Percentiles rank a stretch among this genome's conserved stretches.
phyloP scores from a whole-genome alignment of 2,329 filamentous ascomycete species.

The Cladosporium sp. region DNA sequence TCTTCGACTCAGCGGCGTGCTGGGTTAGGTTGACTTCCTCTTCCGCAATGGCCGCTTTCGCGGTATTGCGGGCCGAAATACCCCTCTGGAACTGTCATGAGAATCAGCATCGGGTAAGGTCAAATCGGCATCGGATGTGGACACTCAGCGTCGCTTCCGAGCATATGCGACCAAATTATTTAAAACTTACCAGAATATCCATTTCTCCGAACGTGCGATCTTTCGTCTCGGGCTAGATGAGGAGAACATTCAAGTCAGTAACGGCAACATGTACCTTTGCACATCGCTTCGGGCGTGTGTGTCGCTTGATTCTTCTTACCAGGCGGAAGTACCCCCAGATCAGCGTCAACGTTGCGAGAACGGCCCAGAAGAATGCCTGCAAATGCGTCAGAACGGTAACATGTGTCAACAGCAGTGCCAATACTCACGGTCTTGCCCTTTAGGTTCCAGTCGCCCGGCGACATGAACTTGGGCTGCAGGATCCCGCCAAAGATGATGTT shows the following conservation, averaged over 20 bases:
- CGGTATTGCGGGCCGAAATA: constrained; percentile 18
- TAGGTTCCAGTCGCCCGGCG: constrained; percentile 18
- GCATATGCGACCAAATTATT: neutral
- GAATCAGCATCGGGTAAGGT: neutral
- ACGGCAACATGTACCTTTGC: neutral
- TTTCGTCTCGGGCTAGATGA: constrained; percentile 37
- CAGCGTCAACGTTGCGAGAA: constrained; percentile 27
- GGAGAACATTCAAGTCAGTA: neutral
- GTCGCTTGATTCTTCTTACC: neutral
- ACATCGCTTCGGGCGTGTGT: neutral
- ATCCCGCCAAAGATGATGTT: constrained; percentile 32
- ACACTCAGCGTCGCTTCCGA: neutral
- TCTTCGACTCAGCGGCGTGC: neutral
- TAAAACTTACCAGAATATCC: constrained; percentile 37
- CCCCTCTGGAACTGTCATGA: constrained; percentile 16
- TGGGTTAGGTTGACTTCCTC: constrained; percentile 18
- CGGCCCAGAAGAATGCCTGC: constrained; percentile 35
- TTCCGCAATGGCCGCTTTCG: constrained; percentile 15
- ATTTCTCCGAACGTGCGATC: constrained; percentile 41
- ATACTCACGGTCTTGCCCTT: constrained; percentile 16
- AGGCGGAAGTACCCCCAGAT: constrained; percentile 38
- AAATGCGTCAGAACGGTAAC: neutral
- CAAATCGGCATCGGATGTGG: neutral
- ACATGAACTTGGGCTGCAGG: constrained; percentile 34
- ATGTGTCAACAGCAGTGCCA: neutral